Evolutionary conservation across 805 yeast genomes (phyloP).

Genomic region (Grigorovia transvaalensis): DNA sequence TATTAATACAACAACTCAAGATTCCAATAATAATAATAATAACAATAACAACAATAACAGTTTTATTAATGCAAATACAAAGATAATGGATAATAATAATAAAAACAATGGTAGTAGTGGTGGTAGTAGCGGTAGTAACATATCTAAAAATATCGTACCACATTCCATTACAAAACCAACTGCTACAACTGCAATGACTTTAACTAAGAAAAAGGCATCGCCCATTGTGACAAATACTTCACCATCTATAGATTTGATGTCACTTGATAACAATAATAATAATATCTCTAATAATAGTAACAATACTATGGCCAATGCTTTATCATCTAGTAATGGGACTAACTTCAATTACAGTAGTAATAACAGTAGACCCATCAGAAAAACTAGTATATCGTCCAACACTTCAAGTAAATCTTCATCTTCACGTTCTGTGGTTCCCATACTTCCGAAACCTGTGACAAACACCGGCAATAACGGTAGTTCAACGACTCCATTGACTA

Average conservation of each 20-base stretch:
- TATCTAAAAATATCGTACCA: constrained; percentile 8
- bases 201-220: constrained; percentile 3
- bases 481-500: not conserved
- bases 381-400: constrained; percentile 25
- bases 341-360: not conserved
- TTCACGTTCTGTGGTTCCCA: constrained; percentile 27
- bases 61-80: not conserved
- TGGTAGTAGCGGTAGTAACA: constrained; percentile 2
- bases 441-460: constrained; percentile 28
- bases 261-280: not conserved
- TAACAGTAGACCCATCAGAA: constrained; percentile 9
- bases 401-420: constrained; percentile 24
- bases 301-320: not conserved
- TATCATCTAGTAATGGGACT: not conserved
- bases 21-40: not conserved
- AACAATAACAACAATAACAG: not conserved
- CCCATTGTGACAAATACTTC: constrained; percentile 1
- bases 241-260: not conserved
- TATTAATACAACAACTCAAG: not conserved
- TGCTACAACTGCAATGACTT: constrained; percentile 8
- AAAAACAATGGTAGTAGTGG: constrained; percentile 2
- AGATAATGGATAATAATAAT: not conserved
- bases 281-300: not conserved
- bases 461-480: not conserved
- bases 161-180: constrained; percentile 7